Conservation (phyloP, 2,329 filamentous ascomycete species). For the Fusarium denticulatum region DNA sequence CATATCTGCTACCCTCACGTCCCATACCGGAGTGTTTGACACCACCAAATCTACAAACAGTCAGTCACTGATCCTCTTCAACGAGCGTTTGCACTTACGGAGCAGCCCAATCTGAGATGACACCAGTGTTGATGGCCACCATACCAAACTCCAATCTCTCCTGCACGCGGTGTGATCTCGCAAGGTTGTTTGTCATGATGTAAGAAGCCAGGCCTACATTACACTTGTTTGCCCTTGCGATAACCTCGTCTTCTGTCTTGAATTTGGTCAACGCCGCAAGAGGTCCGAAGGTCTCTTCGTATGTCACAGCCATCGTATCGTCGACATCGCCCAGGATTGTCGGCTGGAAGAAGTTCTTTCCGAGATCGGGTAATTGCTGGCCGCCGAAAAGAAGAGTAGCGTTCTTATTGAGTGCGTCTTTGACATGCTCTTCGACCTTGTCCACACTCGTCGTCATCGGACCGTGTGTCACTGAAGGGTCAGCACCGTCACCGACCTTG, state of each 20-base stretch:
- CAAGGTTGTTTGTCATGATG: constrained; percentile 74
- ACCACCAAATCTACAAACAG: constrained; percentile 60
- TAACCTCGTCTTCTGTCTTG: constrained; percentile 71
- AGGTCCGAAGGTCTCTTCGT: constrained; percentile 74
- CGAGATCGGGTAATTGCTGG: constrained; percentile 69
- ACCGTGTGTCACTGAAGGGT: constrained; percentile 74
- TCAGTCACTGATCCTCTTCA: not conserved
- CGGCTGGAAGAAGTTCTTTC: constrained; percentile 75
- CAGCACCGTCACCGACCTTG: constrained; percentile 70
- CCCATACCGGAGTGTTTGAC: constrained; percentile 71
- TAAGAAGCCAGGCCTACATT: constrained; percentile 73
- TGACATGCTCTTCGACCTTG: constrained; percentile 72
- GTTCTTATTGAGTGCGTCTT: constrained; percentile 71
- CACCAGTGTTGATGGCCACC: constrained; percentile 72
- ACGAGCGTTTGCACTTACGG: constrained; percentile 33
- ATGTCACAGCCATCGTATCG: constrained; percentile 64
- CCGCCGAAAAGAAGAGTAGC: constrained; percentile 72
- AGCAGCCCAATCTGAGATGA: constrained; percentile 43
- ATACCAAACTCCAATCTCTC: constrained; percentile 76
- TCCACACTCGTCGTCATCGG: constrained; percentile 67
- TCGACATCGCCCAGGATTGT: constrained; percentile 71
- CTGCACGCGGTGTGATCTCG: constrained; percentile 71
- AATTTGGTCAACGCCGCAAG: constrained; percentile 72
- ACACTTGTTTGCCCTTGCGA: constrained; percentile 68
- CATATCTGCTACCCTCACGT: constrained; percentile 68